phyloP scores from a whole-genome alignment of 1,284 basidiomycete genomes.

The Neonothopanus nambi region DNA sequence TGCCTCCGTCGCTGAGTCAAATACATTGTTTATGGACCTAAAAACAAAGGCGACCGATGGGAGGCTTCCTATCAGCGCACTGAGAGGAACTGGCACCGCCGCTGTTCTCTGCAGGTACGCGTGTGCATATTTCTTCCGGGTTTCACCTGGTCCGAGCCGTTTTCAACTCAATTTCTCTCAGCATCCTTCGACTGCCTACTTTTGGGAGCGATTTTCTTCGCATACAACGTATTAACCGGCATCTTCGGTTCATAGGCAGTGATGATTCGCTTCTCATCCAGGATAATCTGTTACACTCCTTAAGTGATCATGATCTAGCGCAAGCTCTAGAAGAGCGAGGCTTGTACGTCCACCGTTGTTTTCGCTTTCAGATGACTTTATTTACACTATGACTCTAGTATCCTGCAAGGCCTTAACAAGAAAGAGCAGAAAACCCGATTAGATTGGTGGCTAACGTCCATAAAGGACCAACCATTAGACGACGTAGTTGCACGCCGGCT shows the following conservation, averaged over 20 bases:
- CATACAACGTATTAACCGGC: conserved; percentile 54
- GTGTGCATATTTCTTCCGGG: conserved; percentile 1
- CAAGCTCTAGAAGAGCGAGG: conserved; percentile 73
- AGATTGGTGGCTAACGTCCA: conserved; percentile 61
- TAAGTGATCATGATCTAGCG: conserved; percentile 55
- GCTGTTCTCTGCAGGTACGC: conserved; percentile 43
- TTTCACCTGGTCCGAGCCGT: not conserved
- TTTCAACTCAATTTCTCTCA: conserved; percentile 25
- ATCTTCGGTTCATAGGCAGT: conserved; percentile 50
- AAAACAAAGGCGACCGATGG: conserved; percentile 31
- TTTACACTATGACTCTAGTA: conserved; percentile 3
- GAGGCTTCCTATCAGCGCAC: conserved; percentile 30
- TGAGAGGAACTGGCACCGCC: conserved; percentile 32
- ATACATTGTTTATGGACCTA: conserved; percentile 34
- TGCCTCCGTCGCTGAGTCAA: conserved; percentile 33
- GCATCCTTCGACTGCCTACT: conserved; percentile 59
- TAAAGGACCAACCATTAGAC: conserved; percentile 26
- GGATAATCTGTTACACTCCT: conserved; percentile 45
- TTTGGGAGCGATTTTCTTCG: conserved; percentile 54
- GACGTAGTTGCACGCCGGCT: conserved; percentile 43
- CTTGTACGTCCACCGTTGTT: conserved; percentile 50
- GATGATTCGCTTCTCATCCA: conserved; percentile 61
- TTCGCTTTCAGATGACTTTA: conserved; percentile 1
- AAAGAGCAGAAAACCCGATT: conserved; percentile 48
- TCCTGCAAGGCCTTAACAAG: conserved; percentile 38